phyloP scores from a whole-genome alignment of 2,329 filamentous ascomycete species.

The Fusarium verticillioides region DNA sequence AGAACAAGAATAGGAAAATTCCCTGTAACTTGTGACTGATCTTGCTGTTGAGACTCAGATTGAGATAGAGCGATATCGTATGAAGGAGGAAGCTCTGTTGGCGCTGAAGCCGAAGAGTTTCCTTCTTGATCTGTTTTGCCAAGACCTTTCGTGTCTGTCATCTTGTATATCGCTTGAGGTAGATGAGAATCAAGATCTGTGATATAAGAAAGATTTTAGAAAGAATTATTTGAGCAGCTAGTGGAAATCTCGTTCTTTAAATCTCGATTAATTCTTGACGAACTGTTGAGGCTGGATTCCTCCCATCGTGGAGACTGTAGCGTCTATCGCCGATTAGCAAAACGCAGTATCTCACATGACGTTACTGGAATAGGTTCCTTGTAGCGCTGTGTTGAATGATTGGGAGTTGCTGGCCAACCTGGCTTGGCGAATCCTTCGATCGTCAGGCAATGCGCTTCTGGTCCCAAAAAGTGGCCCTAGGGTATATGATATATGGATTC shows the following conservation, averaged over 20 bases:
- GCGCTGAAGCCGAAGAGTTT: background rate
- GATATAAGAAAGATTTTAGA: background rate
- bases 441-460: background rate
- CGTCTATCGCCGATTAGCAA: background rate
- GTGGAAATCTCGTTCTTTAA: background rate
- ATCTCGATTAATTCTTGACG: background rate
- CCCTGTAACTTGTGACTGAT: conserved; percentile 6
- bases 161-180: background rate
- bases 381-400: background rate
- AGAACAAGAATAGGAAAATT: conserved; percentile 35
- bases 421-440: conserved; percentile 1
- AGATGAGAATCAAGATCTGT: background rate
- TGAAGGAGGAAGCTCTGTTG: conserved; percentile 5
- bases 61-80: conserved; percentile 4
- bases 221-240: accelerated
- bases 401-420: background rate
- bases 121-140: background rate
- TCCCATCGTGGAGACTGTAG: background rate
- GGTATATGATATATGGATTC: background rate
- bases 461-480: background rate
- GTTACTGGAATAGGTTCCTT: background rate
- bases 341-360: conserved; percentile 15
- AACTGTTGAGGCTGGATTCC: background rate
- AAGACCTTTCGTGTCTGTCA: background rate
- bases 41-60: background rate